Evolutionary conservation across 306 rosid species (phyloP), one percentile per base, ranked within the genome.

Genomic region (Malus sylvestris): DNA sequence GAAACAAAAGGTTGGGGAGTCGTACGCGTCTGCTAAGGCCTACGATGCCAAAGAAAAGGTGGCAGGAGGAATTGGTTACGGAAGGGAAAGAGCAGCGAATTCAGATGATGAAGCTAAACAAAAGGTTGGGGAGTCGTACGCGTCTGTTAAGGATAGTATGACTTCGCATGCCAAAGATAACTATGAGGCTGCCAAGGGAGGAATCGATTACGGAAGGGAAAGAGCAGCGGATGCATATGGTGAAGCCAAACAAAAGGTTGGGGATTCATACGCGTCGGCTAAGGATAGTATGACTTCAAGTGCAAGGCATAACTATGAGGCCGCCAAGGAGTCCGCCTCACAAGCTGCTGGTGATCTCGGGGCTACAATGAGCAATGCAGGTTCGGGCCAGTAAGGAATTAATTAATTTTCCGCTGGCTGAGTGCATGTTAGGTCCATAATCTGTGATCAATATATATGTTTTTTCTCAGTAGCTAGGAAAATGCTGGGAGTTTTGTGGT

Each of bases 281-380:
- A 81, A 71, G 82, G 77, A 88, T 16, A 59, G 77, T 8, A 32
- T 42, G 86, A 74, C 77, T 10, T 40, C 80, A 57, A 80, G 75
- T 68, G 83, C 84, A 11, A 86, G 80, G 78, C 61, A 60, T 68
- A 79, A 15, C 42, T 85, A 87, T 32, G 93, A 85, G 81, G 81
- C 79, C 79, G 88, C 89, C 8, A 93, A 87, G 81, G 97, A 89
- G 79, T 86, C 72, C 62, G 90, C 79, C 68, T 91, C 93, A 0
- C 78, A 87, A 51, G 85, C 88, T n/a, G 58, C 89, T 0, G 91
- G 80, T 1, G 81, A 91, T 77, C 35, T 88, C 68, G 92, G 92
- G 74, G 93, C 80, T 38, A 67, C 57, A 73, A 81, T 89, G 86
- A 87, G 90, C 78, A 81, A 58, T 44, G 63, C 75, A 45, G 75